Evolutionary conservation across 441 rosid genomes (phyloP).

Genomic region (Gossypium lobatum): DNA sequence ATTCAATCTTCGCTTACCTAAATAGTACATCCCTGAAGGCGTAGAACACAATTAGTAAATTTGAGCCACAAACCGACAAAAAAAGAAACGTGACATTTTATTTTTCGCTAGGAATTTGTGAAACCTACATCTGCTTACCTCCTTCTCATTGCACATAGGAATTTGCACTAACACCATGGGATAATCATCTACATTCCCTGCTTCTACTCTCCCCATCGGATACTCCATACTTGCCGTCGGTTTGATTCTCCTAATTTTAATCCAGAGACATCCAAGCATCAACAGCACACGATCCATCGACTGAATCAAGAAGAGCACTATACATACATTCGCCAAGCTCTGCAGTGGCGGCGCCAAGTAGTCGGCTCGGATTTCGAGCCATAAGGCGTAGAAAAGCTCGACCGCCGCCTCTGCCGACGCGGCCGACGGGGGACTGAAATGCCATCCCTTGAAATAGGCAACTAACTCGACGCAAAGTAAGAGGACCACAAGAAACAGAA

Average conservation of each 20-base stretch:
- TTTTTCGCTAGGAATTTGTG: constrained; percentile 12
- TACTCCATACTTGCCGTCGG: constrained; percentile 49
- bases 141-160: constrained; percentile 94
- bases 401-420: constrained; percentile 50
- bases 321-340: constrained; percentile 67
- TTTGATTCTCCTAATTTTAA: constrained; percentile 56
- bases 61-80: not conserved
- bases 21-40: not conserved
- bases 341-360: constrained; percentile 80
- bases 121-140: constrained; percentile 77
- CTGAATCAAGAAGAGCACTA: constrained; percentile 77
- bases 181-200: constrained; percentile 43
- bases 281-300: constrained; percentile 68
- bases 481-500: constrained; percentile 49
- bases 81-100: not conserved
- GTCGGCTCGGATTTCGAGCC: constrained; percentile 62
- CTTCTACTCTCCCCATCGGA: constrained; percentile 22
- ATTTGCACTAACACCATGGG: constrained; percentile 93
- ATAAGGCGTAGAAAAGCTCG: constrained; percentile 55
- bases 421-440: constrained; percentile 76
- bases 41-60: not conserved
- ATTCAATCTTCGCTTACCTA: not conserved
- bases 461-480: constrained; percentile 61
- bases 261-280: constrained; percentile 76
- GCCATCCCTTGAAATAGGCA: constrained; percentile 88